Evolutionary conservation across 2,329 filamentous ascomycete genomes (phyloP).

Genomic region (Dactylellina cionopaga): DNA sequence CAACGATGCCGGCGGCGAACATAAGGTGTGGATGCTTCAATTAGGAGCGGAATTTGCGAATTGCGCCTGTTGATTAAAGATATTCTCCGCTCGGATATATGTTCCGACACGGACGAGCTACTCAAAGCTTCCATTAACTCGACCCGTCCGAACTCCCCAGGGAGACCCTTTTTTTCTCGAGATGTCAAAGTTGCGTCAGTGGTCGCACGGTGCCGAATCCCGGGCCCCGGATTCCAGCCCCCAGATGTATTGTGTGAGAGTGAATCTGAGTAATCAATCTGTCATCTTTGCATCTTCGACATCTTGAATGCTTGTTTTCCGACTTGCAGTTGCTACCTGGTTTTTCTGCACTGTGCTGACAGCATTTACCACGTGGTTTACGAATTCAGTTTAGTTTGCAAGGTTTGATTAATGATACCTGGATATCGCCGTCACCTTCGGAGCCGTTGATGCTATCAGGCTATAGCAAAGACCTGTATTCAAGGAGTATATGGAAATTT

Average conservation of each 20-base stretch:
- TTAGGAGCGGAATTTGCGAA: constrained; percentile 29
- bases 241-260: no score
- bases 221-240: no score
- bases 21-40: constrained; percentile 36
- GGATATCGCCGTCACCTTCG: no score
- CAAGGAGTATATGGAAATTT: no score
- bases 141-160: not conserved
- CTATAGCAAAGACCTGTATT: no score
- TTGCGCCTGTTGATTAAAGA: constrained; percentile 33
- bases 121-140: not conserved
- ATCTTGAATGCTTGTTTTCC: constrained; percentile 10
- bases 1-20: not conserved
- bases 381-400: no score
- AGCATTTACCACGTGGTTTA: constrained; percentile 11
- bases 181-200: not conserved
- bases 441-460: no score
- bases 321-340: not conserved
- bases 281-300: not conserved
- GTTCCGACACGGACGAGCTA: constrained; percentile 35
- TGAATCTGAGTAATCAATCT: not conserved
- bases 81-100: constrained; percentile 44
- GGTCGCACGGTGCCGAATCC: not conserved
- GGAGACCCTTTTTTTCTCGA: not conserved
- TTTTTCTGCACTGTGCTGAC: not conserved
- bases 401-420: no score